These are phyloP conservation scores for Pseudopithomyces chartarum DNA, from an alignment of 2,329 filamentous ascomycete species.

Conservation along the genomic window DNA sequence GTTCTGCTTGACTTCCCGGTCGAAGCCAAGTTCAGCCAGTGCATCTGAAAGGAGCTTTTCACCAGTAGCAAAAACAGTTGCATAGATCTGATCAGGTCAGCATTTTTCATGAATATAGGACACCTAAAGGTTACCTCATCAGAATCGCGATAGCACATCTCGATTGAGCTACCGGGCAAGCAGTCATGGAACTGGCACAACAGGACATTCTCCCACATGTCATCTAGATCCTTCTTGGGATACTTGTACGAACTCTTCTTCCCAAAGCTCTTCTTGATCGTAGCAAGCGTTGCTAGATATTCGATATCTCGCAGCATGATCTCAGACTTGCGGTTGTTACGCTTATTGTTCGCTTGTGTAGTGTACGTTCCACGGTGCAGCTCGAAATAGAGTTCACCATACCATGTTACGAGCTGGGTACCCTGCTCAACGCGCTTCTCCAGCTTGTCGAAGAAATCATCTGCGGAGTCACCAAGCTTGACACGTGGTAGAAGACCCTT, in stretches of 20 bases:
- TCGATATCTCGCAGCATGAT: slow-evolving; percentile 86
- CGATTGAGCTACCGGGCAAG: slow-evolving; percentile 90
- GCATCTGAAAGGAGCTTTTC: slow-evolving; percentile 73
- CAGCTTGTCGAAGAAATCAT: slow-evolving; percentile 89
- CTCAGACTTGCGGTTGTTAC: slow-evolving; percentile 87
- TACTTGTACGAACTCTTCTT: slow-evolving; percentile 71
- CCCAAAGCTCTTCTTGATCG: slow-evolving; percentile 65
- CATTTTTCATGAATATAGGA: background rate
- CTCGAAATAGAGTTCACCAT: slow-evolving; percentile 97
- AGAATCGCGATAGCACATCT: slow-evolving; percentile 98
- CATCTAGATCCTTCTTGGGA: slow-evolving; percentile 89
- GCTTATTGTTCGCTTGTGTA: slow-evolving; percentile 96
- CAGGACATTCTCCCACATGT: slow-evolving; percentile 91
- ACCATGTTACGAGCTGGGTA: slow-evolving; percentile 88
- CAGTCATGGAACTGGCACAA: slow-evolving; percentile 98
- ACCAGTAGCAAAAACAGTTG: slow-evolving; percentile 78
- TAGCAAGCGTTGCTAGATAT: slow-evolving; percentile 83
- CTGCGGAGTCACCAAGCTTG: slow-evolving; percentile 86
- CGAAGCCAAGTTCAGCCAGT: slow-evolving; percentile 68
- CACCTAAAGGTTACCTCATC: slow-evolving; percentile 65
- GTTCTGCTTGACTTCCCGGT: slow-evolving; percentile 49
- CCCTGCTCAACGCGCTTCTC: slow-evolving; percentile 73
- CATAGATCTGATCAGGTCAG: slow-evolving; percentile 66
- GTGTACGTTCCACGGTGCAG: slow-evolving; percentile 97
- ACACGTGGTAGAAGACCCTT: slow-evolving; percentile 82